Conservation (phyloP, 2,329 filamentous ascomycete genomes). For the Metarhizium humberi region DNA sequence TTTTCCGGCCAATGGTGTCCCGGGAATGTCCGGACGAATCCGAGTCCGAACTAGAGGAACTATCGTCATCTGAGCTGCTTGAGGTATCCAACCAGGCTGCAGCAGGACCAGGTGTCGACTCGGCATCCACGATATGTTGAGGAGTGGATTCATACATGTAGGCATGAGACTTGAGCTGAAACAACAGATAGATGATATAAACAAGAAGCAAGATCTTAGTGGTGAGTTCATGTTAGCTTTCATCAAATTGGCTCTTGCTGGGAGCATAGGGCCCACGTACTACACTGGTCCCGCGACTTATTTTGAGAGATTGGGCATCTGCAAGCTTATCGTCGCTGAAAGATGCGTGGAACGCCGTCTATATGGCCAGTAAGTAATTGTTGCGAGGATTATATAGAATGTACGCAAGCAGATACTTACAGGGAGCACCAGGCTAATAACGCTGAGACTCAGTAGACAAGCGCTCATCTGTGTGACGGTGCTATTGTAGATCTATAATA, state of each 20-base stretch:
- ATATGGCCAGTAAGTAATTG: conserved; percentile 27
- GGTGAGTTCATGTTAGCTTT: neutral
- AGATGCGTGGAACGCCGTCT: conserved; percentile 87
- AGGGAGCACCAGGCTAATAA: conserved; percentile 79
- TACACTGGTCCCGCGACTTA: conserved; percentile 84
- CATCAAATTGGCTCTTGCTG: neutral
- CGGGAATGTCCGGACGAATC: conserved; percentile 48
- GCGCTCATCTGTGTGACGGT: conserved; percentile 96
- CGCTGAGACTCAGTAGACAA: conserved; percentile 80
- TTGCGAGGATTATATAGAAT: conserved; percentile 8
- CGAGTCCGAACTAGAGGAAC: conserved; percentile 59
- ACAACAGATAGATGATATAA: conserved; percentile 75
- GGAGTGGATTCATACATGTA: conserved; percentile 91
- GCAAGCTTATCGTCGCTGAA: conserved; percentile 56
- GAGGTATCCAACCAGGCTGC: conserved; percentile 74
- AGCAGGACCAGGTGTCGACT: conserved; percentile 75
- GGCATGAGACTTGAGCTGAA: conserved; percentile 84
- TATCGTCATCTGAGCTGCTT: conserved; percentile 39
- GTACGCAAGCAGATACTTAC: conserved; percentile 34
- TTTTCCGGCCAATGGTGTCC: conserved; percentile 61
- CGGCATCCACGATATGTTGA: conserved; percentile 86
- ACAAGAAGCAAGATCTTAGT: conserved; percentile 66
- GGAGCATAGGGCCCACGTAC: conserved; percentile 36
- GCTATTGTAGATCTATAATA: conserved; percentile 71
- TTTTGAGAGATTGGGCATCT: conserved; percentile 64